A percentile compares a stretch with the other conserved stretches of the same genome.
Conservation (phyloP, 129 eudicot species). For the Deinandra increscens region DNA sequence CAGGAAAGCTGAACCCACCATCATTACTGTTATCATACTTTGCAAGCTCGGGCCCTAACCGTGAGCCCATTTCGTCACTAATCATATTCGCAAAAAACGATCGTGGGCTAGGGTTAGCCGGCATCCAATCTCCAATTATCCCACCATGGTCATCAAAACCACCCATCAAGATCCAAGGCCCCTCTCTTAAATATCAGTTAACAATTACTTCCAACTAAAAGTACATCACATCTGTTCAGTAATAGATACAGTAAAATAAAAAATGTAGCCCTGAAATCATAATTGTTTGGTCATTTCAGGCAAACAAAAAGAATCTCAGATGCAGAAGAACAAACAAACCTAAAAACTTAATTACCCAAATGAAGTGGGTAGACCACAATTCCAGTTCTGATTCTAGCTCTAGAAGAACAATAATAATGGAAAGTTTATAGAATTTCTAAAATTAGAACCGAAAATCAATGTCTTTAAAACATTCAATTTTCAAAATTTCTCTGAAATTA, state of each 20-base stretch:
- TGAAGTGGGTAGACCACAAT: conserved; percentile 28
- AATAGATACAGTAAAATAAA: background rate
- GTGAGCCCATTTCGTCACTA: conserved; percentile 44
- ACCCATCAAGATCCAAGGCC: conserved; percentile 45
- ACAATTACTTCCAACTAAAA: conserved; percentile 11
- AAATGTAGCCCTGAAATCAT: background rate
- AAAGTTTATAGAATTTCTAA: too few relatives aligned
- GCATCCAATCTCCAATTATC: too few relatives aligned
- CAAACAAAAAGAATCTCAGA: conserved; percentile 7
- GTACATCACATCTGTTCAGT: background rate
- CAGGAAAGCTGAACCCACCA: conserved; percentile 36
- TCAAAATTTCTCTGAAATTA: conserved; percentile 17
- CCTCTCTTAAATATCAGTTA: conserved; percentile 23
- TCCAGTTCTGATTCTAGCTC: conserved; percentile 4
- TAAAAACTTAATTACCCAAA: too few relatives aligned
- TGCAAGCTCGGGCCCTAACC: conserved; percentile 31
- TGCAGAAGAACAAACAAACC: too few relatives aligned
- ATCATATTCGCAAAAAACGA: conserved; percentile 47
- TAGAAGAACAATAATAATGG: background rate
- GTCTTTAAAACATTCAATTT: background rate
- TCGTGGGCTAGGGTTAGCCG: conserved; percentile 56
- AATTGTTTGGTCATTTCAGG: background rate
- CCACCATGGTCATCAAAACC: conserved; percentile 74
- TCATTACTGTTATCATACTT: conserved; percentile 31
- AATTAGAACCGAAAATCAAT: too few relatives aligned